phyloP scores from a whole-genome alignment of 1,139 yeast species.

The Lodderomyces parapsilosis region DNA sequence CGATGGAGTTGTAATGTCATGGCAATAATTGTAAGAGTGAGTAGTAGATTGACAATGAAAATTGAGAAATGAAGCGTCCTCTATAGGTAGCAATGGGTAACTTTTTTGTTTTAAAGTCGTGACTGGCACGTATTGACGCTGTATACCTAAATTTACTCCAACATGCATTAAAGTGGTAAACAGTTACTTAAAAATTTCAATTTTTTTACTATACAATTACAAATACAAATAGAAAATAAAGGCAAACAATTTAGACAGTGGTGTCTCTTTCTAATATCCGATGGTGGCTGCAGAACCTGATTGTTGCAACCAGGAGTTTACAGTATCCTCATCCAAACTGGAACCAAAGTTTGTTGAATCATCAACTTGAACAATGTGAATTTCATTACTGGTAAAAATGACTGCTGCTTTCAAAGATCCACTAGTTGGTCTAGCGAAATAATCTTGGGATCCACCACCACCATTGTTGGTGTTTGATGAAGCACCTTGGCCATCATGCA shows the following conservation, averaged over 20 bases:
- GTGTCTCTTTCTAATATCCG: constrained; percentile 16
- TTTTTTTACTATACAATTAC: constrained; percentile 1
- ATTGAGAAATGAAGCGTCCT: constrained; percentile 35
- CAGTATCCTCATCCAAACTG: constrained; percentile 52
- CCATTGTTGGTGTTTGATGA: constrained; percentile 45
- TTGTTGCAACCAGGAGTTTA: constrained; percentile 51
- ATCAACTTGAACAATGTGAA: constrained; percentile 61
- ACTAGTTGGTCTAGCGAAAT: constrained; percentile 78
- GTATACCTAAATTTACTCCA: constrained; percentile 61
- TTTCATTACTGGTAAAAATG: constrained; percentile 56
- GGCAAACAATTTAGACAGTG: neutral
- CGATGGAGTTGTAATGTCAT: constrained; percentile 14
- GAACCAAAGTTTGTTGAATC: constrained; percentile 46
- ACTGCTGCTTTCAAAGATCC: constrained; percentile 88
- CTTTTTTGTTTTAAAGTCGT: constrained; percentile 5
- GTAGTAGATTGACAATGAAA: constrained; percentile 35
- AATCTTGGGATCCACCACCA: constrained; percentile 90
- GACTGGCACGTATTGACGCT: constrained; percentile 38
- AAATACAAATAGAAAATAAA: neutral
- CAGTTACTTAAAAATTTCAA: too few relatives aligned
- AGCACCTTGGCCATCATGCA: constrained; percentile 85
- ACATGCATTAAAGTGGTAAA: too few relatives aligned
- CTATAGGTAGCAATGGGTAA: constrained; percentile 11
- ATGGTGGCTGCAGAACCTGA: constrained; percentile 43
- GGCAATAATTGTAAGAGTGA: constrained; percentile 14